A percentile compares a stretch with the other conserved stretches of the same genome.
These are phyloP conservation scores for Mrakia blollopis DNA, from an alignment of 768 basidiomycete genomes.

Conservation along the genomic window DNA sequence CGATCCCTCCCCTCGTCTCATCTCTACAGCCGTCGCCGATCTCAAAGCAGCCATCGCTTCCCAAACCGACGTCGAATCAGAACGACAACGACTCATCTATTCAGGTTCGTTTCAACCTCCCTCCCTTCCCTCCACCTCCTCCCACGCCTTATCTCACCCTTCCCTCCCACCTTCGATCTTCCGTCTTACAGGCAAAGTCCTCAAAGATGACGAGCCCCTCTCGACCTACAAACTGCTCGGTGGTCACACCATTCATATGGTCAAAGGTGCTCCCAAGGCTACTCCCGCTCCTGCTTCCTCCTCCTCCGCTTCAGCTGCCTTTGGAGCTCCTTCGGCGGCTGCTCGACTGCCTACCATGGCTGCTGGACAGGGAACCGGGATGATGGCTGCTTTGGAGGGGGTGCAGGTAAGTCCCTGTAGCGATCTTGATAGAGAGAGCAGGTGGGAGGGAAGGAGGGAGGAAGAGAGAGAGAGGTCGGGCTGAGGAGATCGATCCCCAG, in stretches of 20 bases:
- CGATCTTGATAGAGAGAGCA: not conserved
- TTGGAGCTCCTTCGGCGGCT: constrained; percentile 38
- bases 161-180: not conserved
- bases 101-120: constrained; percentile 52
- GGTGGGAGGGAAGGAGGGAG: not conserved
- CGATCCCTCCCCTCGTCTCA: no score
- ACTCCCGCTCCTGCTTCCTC: constrained; percentile 42
- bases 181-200: constrained; percentile 20
- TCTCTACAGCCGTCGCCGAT: constrained; percentile 59
- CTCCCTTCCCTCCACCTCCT: not conserved
- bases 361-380: constrained; percentile 71
- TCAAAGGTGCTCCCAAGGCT: constrained; percentile 51
- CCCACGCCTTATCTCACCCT: constrained; percentile 39
- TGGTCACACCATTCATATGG: constrained; percentile 86
- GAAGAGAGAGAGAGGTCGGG: not conserved
- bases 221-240: constrained; percentile 86
- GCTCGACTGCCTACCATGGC: constrained; percentile 71
- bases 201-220: constrained; percentile 73
- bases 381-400: constrained; percentile 76
- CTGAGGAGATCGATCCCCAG: not conserved
- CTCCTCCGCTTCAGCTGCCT: constrained; percentile 46
- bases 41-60: constrained; percentile 85
- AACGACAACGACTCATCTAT: constrained; percentile 85
- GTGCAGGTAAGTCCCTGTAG: constrained; percentile 45
- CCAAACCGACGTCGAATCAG: constrained; percentile 78